A percentile compares a stretch with the other conserved stretches of the same genome.
Evolutionary conservation across 1,284 basidiomycete species (phyloP).

Genomic region (Cryptococcus sp.): DNA sequence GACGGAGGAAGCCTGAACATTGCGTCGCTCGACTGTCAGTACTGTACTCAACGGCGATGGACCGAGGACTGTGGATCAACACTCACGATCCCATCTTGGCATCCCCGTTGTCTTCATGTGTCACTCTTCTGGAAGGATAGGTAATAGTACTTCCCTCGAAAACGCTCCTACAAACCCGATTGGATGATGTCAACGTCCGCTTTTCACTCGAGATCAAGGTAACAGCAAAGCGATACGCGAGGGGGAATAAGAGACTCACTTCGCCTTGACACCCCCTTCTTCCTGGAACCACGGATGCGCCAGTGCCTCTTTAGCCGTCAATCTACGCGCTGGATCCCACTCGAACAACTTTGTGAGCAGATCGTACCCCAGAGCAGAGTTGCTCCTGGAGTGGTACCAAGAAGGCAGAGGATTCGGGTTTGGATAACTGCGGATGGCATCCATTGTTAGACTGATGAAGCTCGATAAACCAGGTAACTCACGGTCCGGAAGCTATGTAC

Average conservation of each 20-base stretch:
- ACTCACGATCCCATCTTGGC: slow-evolving; percentile 55
- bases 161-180: slow-evolving; percentile 37
- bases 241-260: slow-evolving; percentile 41
- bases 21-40: background rate
- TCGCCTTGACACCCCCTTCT: slow-evolving; percentile 51
- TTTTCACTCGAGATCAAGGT: background rate
- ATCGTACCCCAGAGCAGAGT: slow-evolving; percentile 66
- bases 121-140: slow-evolving; percentile 57
- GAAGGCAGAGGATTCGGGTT: slow-evolving; percentile 28
- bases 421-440: slow-evolving; percentile 9
- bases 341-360: slow-evolving; percentile 79
- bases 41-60: background rate
- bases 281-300: slow-evolving; percentile 65
- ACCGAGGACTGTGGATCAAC: background rate
- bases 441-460: background rate
- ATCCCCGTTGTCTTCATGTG: slow-evolving; percentile 59
- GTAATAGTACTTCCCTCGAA: slow-evolving; percentile 52
- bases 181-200: background rate
- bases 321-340: slow-evolving; percentile 85
- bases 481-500: slow-evolving; percentile 77
- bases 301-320: slow-evolving; percentile 80
- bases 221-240: background rate
- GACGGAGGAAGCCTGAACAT: slow-evolving; percentile 41
- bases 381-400: slow-evolving; percentile 71
- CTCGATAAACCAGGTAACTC: slow-evolving; percentile 43